A percentile compares a stretch with the other conserved stretches of the same genome.
phyloP scores from a whole-genome alignment of 129 eudicot genomes.

The Escallonia herrerae region DNA sequence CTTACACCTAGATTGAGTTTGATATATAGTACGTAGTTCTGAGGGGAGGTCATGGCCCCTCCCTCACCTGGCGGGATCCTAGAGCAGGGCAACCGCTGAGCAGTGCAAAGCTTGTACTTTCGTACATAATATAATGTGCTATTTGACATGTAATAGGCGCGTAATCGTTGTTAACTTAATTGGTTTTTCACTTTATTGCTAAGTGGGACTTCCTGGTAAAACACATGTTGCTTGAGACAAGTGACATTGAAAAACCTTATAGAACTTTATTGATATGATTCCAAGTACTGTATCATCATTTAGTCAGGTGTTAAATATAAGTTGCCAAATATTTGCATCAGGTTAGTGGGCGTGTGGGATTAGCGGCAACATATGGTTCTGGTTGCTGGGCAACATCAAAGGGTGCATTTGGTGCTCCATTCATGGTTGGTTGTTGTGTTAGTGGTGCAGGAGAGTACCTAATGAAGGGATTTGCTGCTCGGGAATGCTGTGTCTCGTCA shows the following conservation, averaged over 20 bases:
- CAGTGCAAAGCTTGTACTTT: too few species aligned
- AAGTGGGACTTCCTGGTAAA: background rate
- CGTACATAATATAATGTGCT: too few species aligned
- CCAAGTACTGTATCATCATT: background rate
- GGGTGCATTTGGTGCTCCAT: conserved; percentile 53
- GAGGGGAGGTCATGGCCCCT: too few species aligned
- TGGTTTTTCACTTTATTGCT: background rate
- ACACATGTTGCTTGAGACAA: background rate
- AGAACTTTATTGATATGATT: background rate
- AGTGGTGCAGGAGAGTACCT: conserved; percentile 95
- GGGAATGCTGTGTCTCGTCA: conserved; percentile 72
- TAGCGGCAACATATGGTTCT: conserved; percentile 90
- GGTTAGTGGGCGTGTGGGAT: conserved; percentile 95
- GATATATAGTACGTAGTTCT: too few species aligned
- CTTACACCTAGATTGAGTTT: too few species aligned
- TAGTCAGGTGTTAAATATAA: background rate
- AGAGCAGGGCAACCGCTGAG: too few species aligned
- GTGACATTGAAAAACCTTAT: background rate
- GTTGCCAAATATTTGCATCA: conserved; percentile 6
- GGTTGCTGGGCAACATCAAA: conserved; percentile 96
- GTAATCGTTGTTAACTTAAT: too few species aligned
- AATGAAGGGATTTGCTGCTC: conserved; percentile 79
- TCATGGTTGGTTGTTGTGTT: conserved; percentile 71
- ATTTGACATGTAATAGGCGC: too few species aligned
- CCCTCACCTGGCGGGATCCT: too few species aligned